Evolutionary conservation across 192 early-diverging fungal species (phyloP), one percentile per base, ranked within the genome.

Genomic region (Backusella mclennaniae): DNA sequence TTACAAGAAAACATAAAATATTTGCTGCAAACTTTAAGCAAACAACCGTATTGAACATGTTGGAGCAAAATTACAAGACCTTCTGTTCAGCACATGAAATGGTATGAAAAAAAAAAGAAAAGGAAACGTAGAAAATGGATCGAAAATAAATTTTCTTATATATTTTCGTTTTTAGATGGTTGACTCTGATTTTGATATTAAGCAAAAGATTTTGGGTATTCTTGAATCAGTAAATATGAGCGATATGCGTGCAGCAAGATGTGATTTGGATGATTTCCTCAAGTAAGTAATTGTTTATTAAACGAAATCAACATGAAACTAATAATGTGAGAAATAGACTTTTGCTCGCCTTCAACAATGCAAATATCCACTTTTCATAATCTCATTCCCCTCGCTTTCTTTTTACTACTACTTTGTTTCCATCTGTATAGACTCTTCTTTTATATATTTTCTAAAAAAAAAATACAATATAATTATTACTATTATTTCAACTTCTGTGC

Each of bases 11-110:
- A 83, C 95, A 99, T 88, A 98, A 96, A 80, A 84, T 86, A 0
- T 81, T 97, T 39, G 82, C 91, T 3, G 93, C 95, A 6, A 97
- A 90, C 77, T 97, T 99, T 84, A 99, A 97, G 82, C 92, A 92
- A 17, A 87, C 89, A 17, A 86, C 93, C 6, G 91, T 97, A 5
- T 82, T 97, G 85, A 91, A 94, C 74, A 94, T 98, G 90, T 84
- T 98, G 31, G 96, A 97, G 77, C 92, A 94, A 73, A 99, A 99
- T 84, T 98, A 97, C 89, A 96, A 96, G 82, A 99, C 98, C 0
- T 94, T 83, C 78, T 95, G 94, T 75, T 91, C 97, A 6, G 78
- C 95, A 23, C 90, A 92, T 66, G 93, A 93, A n/a, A 66, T 87
- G 82, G 89, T 92, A 88, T 35, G 35, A 21, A 74, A 29, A 12